Conservation (phyloP, 345 rosid species). For the Gynandropsis gynandra region DNA sequence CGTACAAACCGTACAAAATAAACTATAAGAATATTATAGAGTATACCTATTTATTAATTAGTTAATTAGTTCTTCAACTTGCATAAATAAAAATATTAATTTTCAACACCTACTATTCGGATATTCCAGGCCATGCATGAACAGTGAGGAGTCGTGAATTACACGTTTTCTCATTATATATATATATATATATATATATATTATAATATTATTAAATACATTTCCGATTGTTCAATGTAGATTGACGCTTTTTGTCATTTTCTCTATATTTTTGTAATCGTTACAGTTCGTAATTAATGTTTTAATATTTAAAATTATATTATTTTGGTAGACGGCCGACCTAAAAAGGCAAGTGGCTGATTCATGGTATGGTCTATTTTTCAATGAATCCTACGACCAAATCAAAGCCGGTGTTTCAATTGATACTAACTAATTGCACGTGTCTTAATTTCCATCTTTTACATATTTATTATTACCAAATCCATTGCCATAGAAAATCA, state of each 20-base stretch:
- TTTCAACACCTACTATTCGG: not conserved
- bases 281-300: too few relatives aligned
- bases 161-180: conserved; percentile 17
- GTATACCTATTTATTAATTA: not conserved
- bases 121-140: conserved; percentile 16
- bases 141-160: conserved; percentile 16
- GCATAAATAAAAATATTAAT: not conserved
- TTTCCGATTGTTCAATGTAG: conserved; percentile 12
- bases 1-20: too few relatives aligned
- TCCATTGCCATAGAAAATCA: too few relatives aligned
- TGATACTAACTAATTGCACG: too few relatives aligned
- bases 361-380: not conserved
- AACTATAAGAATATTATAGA: too few relatives aligned
- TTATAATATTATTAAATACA: not conserved
- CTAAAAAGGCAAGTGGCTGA: conserved; percentile 8
- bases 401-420: too few relatives aligned
- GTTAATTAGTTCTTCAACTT: not conserved
- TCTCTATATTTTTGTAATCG: too few relatives aligned
- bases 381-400: not conserved
- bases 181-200: not conserved
- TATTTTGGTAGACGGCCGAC: conserved; percentile 24
- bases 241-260: conserved; percentile 4
- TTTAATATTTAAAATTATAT: conserved; percentile 3
- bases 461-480: too few relatives aligned
- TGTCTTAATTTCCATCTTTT: too few relatives aligned